Conservation (phyloP, 177 flowering plant species). For the Vitis hybrid region DNA sequence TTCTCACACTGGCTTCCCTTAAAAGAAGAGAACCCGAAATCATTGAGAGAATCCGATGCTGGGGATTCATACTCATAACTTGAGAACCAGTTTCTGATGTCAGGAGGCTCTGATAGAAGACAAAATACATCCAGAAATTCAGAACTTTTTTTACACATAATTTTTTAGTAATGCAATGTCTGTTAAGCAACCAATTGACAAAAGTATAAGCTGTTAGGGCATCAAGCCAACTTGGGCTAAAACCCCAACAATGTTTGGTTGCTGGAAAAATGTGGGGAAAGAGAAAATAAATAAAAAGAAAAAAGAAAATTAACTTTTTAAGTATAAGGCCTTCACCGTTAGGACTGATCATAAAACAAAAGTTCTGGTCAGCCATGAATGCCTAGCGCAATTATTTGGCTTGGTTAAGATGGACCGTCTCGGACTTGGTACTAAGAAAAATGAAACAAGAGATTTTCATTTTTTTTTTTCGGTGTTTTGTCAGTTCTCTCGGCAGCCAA, state of each 20-base stretch:
- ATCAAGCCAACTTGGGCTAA: not conserved
- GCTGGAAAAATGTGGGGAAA: not conserved
- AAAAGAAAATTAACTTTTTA: not conserved
- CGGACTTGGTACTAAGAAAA: not conserved
- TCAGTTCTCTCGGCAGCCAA: conserved; percentile 3
- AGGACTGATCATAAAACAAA: not conserved
- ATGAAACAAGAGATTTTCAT: not conserved
- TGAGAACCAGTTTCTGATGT: conserved; percentile 62
- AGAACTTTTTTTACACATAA: too few relatives aligned
- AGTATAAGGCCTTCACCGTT: not conserved
- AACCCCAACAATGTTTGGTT: not conserved
- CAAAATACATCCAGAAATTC: not conserved
- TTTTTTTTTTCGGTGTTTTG: not conserved
- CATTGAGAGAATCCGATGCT: conserved; percentile 24
- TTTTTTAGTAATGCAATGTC: too few relatives aligned
- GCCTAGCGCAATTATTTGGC: not conserved
- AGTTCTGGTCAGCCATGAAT: not conserved
- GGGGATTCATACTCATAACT: conserved; percentile 68
- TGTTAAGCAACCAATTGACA: too few relatives aligned
- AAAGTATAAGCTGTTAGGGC: not conserved
- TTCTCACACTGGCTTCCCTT: conserved; percentile 3
- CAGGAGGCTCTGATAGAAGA: conserved; percentile 55
- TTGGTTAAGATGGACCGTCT: not conserved
- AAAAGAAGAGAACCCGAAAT: conserved; percentile 3
- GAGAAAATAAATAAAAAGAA: not conserved